Base-by-base conservation (phyloP, 805 yeast genomes). In the Lipomyces lipofer region DNA sequence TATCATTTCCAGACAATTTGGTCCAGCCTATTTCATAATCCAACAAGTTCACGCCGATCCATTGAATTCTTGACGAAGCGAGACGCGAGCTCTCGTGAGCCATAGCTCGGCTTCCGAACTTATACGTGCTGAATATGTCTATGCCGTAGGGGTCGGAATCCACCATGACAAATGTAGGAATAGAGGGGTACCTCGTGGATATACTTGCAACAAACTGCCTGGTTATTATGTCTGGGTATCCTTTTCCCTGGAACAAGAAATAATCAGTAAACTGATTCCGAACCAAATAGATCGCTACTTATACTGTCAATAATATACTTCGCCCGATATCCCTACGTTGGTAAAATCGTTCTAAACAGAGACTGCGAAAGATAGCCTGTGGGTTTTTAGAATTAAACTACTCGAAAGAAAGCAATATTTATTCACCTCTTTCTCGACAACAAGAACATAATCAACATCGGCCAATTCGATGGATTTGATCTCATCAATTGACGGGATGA, bases 121-220 rank as follows among this genome's bases (percentile, higher is more conserved):
- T 63, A 55, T 73, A 74, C 5, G 65, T 67, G 64, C 76, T 51
- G 52, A 75, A 69, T 30, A 84, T 84, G 59, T 74, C 73, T 8
- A 82, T 64, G 0, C 90, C 90, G 64, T 81, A 81, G 2, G 85
- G 78, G 60, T 85, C 90, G 13, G 85, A 76, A 64, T 85, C 90
- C 25, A 83, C 81, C 30, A 79, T 71, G 0, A 78, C 82, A 19
- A 66, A 64, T 0, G 81, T 64, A 0, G 79, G 79, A 1, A 73
- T 63, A 0, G 60, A 46, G 0, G 74, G 71, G n/a, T 67, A 56
- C 17, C 63, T 54, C 2, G 57, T 47, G 10, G 67, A 50, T 10
- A 78, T 47, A 1, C 59, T 57, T 4, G 57, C 43, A 7, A 81
- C 58, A 52, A 83, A 75, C 22, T 64, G 58, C 45, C 75, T 71